These are phyloP conservation scores for Tagetes erecta DNA, from an alignment of 129 eudicot species.

Conservation along the genomic window DNA sequence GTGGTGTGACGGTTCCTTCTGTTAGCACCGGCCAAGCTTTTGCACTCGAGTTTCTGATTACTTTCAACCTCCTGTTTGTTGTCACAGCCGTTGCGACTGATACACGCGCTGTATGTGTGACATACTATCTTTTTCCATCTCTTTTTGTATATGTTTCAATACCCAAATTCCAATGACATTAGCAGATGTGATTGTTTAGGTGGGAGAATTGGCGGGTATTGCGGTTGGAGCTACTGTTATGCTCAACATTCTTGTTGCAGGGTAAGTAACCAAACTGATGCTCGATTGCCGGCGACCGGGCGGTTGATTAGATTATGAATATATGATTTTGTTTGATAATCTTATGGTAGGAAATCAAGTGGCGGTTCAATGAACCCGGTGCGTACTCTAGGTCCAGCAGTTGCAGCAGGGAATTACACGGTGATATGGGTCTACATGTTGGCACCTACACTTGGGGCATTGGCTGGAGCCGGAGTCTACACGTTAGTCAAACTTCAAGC, in stretches of 20 bases:
- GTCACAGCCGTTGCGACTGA: slow-evolving; percentile 93
- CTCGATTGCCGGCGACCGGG: background rate
- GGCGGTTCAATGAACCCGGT: slow-evolving; percentile 95
- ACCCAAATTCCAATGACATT: background rate
- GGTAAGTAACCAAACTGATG: slow-evolving; percentile 48
- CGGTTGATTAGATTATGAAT: background rate
- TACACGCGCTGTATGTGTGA: slow-evolving; percentile 64
- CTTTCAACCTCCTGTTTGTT: slow-evolving; percentile 83
- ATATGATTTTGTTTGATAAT: background rate
- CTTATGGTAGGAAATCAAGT: slow-evolving; percentile 52
- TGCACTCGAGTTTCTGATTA: slow-evolving; percentile 75
- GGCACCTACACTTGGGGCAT: slow-evolving; percentile 82
- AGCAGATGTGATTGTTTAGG: slow-evolving; percentile 39
- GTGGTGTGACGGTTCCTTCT: slow-evolving; percentile 85
- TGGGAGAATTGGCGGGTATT: slow-evolving; percentile 85
- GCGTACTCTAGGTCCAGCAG: slow-evolving; percentile 85
- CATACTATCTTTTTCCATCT: background rate
- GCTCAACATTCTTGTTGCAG: slow-evolving; percentile 86
- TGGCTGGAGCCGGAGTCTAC: slow-evolving; percentile 76
- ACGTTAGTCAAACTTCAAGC: slow-evolving; percentile 66
- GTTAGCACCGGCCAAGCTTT: slow-evolving; percentile 72
- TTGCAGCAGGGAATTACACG: slow-evolving; percentile 83
- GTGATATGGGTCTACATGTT: slow-evolving; percentile 71
- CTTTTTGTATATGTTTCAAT: background rate
- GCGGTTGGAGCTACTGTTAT: slow-evolving; percentile 92